phyloP scores from a whole-genome alignment of 179 eudicot genomes.

The Carnegiea gigantea region DNA sequence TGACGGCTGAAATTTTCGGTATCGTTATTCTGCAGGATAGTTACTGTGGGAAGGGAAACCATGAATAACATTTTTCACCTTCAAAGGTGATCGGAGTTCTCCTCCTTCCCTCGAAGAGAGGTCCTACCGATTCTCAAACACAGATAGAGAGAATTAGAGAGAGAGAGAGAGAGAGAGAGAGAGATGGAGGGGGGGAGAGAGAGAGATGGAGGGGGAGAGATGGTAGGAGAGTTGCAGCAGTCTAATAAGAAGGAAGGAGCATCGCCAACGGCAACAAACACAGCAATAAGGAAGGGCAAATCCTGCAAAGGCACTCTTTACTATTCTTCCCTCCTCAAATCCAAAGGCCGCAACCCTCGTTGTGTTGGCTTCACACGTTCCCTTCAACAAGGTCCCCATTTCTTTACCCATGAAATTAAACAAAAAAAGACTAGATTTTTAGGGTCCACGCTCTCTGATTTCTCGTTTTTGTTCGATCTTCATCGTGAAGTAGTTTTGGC shows the following conservation, averaged over 20 bases:
- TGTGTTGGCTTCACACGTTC: slow-evolving; percentile 82
- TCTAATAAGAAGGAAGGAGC: background rate
- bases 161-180: slow-evolving; percentile 1
- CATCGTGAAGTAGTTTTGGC: background rate
- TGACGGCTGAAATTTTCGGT: background rate
- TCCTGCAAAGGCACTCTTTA: slow-evolving; percentile 82
- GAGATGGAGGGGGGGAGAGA: slow-evolving; percentile 23
- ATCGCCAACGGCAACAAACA: background rate
- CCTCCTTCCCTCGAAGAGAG: background rate
- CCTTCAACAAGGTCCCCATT: slow-evolving; percentile 55
- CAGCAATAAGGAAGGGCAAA: slow-evolving; percentile 43
- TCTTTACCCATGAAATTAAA: background rate
- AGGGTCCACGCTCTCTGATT: background rate
- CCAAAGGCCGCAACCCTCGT: slow-evolving; percentile 74
- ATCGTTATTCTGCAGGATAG: background rate
- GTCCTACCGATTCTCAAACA: slow-evolving; percentile 9
- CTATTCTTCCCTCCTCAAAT: slow-evolving; percentile 68
- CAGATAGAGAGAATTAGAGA: slow-evolving; percentile 11
- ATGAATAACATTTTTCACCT: background rate
- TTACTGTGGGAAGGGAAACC: background rate
- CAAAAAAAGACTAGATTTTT: background rate
- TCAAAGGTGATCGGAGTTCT: slow-evolving; percentile 9
- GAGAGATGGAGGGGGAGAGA: slow-evolving; percentile 14
- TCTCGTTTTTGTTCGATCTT: background rate
- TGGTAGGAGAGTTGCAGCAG: background rate